Conservation (phyloP, 2,329 filamentous ascomycete genomes). For the Pseudogymnoascus sp. region DNA sequence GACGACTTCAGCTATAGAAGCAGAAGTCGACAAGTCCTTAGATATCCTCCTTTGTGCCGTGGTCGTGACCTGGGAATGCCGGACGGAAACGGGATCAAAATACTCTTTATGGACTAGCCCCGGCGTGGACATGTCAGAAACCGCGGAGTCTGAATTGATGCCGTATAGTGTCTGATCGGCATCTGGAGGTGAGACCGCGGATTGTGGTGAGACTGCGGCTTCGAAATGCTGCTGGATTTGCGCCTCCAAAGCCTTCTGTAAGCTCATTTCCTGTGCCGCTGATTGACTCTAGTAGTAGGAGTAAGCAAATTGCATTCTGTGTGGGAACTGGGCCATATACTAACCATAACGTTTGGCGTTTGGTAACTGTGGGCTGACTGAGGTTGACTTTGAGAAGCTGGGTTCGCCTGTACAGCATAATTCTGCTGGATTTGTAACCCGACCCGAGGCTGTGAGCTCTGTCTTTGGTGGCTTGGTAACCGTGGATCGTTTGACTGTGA, state of each 20-base stretch:
- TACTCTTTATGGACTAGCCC: not conserved
- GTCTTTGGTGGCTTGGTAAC: not conserved
- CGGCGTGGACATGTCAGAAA: not conserved
- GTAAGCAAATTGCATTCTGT: not conserved
- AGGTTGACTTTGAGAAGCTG: not conserved
- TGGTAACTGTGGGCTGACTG: not conserved
- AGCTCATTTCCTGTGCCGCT: not conserved
- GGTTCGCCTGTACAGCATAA: not conserved
- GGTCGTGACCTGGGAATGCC: not conserved
- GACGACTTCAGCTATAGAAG: not conserved
- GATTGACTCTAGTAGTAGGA: not conserved
- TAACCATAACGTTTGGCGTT: not conserved
- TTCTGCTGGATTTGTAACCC: not conserved
- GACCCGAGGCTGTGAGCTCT: not conserved
- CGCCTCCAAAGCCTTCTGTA: not conserved
- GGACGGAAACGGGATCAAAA: not conserved
- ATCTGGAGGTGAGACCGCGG: not conserved
- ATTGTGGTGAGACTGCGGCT: not conserved
- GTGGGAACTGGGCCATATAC: not conserved
- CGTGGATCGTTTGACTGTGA: not conserved
- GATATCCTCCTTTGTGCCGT: not conserved
- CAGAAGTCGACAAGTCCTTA: not conserved
- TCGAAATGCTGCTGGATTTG: constrained; percentile 1
- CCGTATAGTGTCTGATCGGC: not conserved
- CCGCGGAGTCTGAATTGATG: not conserved